A percentile compares a stretch with the other conserved stretches of the same genome.
These are phyloP conservation scores for Raphanus hybrid DNA, from an alignment of 441 rosid species.

Conservation along the genomic window DNA sequence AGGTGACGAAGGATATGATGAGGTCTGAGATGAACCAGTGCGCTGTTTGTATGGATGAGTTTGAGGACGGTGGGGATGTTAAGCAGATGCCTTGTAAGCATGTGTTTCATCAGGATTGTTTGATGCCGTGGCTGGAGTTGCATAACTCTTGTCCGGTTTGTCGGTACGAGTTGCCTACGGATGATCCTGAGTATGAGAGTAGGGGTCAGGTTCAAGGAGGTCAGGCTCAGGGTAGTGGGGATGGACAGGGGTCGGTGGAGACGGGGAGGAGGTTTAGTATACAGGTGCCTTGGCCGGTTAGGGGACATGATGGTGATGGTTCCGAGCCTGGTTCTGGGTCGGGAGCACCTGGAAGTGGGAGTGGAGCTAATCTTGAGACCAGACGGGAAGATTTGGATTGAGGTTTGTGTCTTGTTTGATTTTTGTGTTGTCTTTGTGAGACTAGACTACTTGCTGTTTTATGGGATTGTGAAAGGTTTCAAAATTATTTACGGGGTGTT, in stretches of 20 bases:
- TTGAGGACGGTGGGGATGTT: slow-evolving; percentile 37
- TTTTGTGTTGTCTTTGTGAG: too few species aligned
- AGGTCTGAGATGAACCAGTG: slow-evolving; percentile 57
- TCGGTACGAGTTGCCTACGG: slow-evolving; percentile 65
- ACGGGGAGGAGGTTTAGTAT: slow-evolving; percentile 61
- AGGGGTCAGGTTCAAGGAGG: slow-evolving; percentile 34
- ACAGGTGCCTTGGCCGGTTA: slow-evolving; percentile 63
- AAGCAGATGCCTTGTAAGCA: slow-evolving; percentile 81
- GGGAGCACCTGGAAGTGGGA: slow-evolving; percentile 39
- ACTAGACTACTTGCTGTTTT: too few species aligned
- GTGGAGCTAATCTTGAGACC: slow-evolving; percentile 28
- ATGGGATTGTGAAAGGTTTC: too few species aligned
- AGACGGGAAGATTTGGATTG: slow-evolving; percentile 61
- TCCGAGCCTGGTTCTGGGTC: slow-evolving; percentile 41
- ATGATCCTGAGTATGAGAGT: slow-evolving; percentile 54
- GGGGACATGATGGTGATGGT: slow-evolving; percentile 40
- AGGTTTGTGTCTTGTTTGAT: slow-evolving; percentile 27
- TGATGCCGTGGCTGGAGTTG: slow-evolving; percentile 79
- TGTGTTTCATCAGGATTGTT: slow-evolving; percentile 65
- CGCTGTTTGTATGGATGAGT: slow-evolving; percentile 46
- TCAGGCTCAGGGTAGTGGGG: slow-evolving; percentile 26
- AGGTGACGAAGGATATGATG: slow-evolving; percentile 50
- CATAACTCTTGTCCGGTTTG: slow-evolving; percentile 91
- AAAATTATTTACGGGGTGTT: too few species aligned
- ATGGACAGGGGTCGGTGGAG: slow-evolving; percentile 26